Conservation (phyloP, 2,329 filamentous ascomycete species). For the Colletotrichum filicis region DNA sequence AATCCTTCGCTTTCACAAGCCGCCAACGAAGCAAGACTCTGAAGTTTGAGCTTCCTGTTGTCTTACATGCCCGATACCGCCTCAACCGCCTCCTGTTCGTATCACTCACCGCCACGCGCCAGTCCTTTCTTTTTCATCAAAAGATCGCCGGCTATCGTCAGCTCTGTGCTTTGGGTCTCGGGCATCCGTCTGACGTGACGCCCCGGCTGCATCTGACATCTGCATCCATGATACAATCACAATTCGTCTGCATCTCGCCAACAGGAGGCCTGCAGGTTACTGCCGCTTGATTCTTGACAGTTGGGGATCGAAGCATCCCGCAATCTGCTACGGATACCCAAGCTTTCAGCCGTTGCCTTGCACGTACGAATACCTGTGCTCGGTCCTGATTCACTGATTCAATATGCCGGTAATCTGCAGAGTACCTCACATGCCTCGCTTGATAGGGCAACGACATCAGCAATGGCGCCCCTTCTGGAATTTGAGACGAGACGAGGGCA, state of each 20-base stretch:
- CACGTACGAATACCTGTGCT: background rate
- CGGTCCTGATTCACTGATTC: slow-evolving; percentile 25
- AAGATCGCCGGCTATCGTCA: slow-evolving; percentile 13
- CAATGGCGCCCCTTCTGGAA: slow-evolving; percentile 10
- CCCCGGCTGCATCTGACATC: background rate
- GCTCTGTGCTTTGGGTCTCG: background rate
- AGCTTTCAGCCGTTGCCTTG: background rate
- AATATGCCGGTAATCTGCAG: slow-evolving; percentile 14
- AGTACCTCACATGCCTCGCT: background rate
- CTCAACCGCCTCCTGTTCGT: background rate
- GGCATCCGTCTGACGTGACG: slow-evolving; percentile 18
- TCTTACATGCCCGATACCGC: background rate
- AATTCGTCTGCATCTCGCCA: slow-evolving; percentile 28
- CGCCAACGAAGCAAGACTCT: background rate
- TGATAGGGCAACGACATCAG: background rate
- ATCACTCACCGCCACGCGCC: background rate
- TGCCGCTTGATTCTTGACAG: background rate
- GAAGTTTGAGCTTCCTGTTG: background rate
- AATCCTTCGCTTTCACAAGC: background rate
- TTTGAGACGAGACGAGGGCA: slow-evolving; percentile 23
- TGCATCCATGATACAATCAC: slow-evolving; percentile 2
- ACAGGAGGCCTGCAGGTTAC: background rate
- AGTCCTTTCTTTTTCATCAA: background rate
- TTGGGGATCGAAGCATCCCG: background rate
- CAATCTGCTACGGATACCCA: background rate